Evolutionary conservation across 2,329 filamentous ascomycete species (phyloP).

Genomic region (Rhexocercosporidium sp.): DNA sequence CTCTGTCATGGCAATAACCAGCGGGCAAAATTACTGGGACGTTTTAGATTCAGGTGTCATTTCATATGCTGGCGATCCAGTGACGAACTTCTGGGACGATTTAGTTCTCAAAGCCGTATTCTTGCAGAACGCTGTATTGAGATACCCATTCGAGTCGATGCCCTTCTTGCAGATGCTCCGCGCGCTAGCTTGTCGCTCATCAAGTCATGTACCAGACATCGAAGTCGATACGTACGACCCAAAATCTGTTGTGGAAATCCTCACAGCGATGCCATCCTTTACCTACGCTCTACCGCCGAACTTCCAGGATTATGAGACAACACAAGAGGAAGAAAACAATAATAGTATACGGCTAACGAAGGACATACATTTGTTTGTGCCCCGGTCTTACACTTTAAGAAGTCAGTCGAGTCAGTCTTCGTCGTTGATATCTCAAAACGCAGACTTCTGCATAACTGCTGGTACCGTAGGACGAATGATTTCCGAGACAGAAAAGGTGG

Average conservation of each 20-base stretch:
- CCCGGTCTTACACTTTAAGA: slow-evolving; percentile 36
- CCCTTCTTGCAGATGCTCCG: slow-evolving; percentile 78
- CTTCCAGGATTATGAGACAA: slow-evolving; percentile 77
- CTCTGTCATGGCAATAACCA: slow-evolving; percentile 38
- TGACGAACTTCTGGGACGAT: slow-evolving; percentile 46
- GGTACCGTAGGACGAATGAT: slow-evolving; percentile 76
- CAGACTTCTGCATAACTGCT: slow-evolving; percentile 64
- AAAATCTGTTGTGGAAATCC: slow-evolving; percentile 61
- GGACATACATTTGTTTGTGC: slow-evolving; percentile 67
- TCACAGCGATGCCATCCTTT: slow-evolving; percentile 59
- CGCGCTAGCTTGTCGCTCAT: slow-evolving; percentile 56
- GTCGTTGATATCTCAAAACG: slow-evolving; percentile 41
- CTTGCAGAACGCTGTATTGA: slow-evolving; percentile 71
- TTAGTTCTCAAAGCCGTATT: slow-evolving; percentile 19
- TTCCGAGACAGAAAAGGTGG: slow-evolving; percentile 71
- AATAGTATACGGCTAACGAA: slow-evolving; percentile 75
- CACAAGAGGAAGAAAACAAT: slow-evolving; percentile 83
- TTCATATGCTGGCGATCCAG: slow-evolving; percentile 53
- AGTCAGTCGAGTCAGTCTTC: slow-evolving; percentile 13
- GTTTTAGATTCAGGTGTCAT: slow-evolving; percentile 41
- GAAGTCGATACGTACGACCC: slow-evolving; percentile 16
- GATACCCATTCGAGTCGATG: slow-evolving; percentile 85
- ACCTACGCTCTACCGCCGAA: slow-evolving; percentile 76
- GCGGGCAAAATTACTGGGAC: slow-evolving; percentile 42
- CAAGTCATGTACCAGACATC: neutral